phyloP scores from a whole-genome alignment of 306 rosid species.

The Malus asiatica region DNA sequence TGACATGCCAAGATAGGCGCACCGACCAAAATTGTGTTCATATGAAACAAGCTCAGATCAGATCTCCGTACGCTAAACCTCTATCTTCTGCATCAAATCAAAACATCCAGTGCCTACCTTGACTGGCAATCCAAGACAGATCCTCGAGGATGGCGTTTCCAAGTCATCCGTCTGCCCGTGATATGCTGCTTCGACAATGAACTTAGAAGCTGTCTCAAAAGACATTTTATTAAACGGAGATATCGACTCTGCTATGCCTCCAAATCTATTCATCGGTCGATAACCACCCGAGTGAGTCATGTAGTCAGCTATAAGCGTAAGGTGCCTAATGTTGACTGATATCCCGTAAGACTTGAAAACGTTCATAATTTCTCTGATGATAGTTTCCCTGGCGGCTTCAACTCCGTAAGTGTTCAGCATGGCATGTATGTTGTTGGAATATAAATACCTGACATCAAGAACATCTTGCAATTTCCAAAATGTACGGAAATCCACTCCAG shows the following conservation, averaged over 20 bases:
- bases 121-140: constrained; percentile 86
- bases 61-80: constrained; percentile 18
- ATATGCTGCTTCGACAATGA: constrained; percentile 73
- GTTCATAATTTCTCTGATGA: constrained; percentile 68
- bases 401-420: constrained; percentile 70
- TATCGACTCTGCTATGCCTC: constrained; percentile 53
- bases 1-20: background rate
- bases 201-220: constrained; percentile 75
- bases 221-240: constrained; percentile 82
- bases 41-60: background rate
- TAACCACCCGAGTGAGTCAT: constrained; percentile 78
- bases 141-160: constrained; percentile 84
- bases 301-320: constrained; percentile 71
- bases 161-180: constrained; percentile 64
- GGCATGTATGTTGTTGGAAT: constrained; percentile 64
- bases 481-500: constrained; percentile 70
- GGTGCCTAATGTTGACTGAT: constrained; percentile 74
- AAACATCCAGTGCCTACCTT: constrained; percentile 78
- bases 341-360: constrained; percentile 83
- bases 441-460: constrained; percentile 62
- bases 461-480: constrained; percentile 60
- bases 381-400: constrained; percentile 84
- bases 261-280: constrained; percentile 59
- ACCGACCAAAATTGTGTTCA: background rate
- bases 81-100: constrained; percentile 66